phyloP scores from a whole-genome alignment of 306 rosid genomes.

The Abrus pulchellus region DNA sequence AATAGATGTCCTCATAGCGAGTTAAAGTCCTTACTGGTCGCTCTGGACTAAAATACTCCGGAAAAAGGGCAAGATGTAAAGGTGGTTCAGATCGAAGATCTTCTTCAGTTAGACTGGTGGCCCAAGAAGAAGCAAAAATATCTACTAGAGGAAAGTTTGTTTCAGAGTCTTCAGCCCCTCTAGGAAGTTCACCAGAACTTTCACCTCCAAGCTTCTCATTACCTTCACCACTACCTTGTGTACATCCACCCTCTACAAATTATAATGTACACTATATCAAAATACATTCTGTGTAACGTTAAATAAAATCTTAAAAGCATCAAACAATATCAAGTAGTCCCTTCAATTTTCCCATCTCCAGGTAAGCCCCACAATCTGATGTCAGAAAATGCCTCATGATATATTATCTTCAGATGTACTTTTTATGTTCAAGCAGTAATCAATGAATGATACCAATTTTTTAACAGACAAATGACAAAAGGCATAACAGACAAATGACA shows the following conservation, averaged over 20 bases:
- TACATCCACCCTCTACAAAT: slow-evolving; percentile 69
- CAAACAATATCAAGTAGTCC: not conserved
- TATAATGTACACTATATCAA: slow-evolving; percentile 53
- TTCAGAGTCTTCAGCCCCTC: slow-evolving; percentile 57
- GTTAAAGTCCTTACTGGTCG: slow-evolving; percentile 66
- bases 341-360: not conserved
- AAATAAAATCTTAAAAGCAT: not conserved
- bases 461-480: not conserved
- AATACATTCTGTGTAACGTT: slow-evolving; percentile 12
- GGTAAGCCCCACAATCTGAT: slow-evolving; percentile 10
- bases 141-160: slow-evolving; percentile 55
- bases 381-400: slow-evolving; percentile 31
- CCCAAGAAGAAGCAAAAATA: slow-evolving; percentile 65
- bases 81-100: slow-evolving; percentile 54
- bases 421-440: not conserved
- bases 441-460: not conserved
- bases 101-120: slow-evolving; percentile 54
- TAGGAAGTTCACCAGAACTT: slow-evolving; percentile 53
- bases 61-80: slow-evolving; percentile 57
- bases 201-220: slow-evolving; percentile 56
- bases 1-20: slow-evolving; percentile 73
- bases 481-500: no score
- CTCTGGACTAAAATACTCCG: slow-evolving; percentile 67
- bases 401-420: not conserved
- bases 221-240: slow-evolving; percentile 54